A percentile compares a stretch with the other conserved stretches of the same genome.
These are phyloP conservation scores for Globisporangium alternatum DNA, from an alignment of 352 stramenopile genomes.

Conservation along the genomic window DNA sequence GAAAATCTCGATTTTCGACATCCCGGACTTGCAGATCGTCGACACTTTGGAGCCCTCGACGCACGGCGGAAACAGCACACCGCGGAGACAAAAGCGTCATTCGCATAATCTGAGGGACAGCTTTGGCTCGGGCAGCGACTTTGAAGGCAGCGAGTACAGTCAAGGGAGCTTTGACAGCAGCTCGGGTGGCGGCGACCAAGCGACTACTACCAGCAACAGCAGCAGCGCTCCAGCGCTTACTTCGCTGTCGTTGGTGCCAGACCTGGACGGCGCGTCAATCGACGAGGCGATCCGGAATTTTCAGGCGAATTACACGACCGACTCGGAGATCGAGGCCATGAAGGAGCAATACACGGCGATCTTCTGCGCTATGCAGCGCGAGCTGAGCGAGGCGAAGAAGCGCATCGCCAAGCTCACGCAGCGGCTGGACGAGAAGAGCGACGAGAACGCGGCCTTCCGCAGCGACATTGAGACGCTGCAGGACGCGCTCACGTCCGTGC, in stretches of 20 bases:
- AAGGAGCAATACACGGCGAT: conserved; percentile 59
- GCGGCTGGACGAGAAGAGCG: conserved; percentile 53
- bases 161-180: conserved; percentile 14
- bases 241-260: conserved; percentile 15
- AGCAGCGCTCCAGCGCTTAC: not conserved
- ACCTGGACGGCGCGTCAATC: conserved; percentile 24
- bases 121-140: conserved; percentile 19
- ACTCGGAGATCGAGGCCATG: conserved; percentile 31
- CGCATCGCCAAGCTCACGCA: conserved; percentile 44
- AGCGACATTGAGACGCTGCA: conserved; percentile 66
- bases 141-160: conserved; percentile 10
- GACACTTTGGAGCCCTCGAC: conserved; percentile 29
- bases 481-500: conserved; percentile 56
- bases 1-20: conserved; percentile 64
- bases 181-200: not conserved
- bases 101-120: conserved; percentile 15
- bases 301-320: conserved; percentile 17
- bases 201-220: not conserved
- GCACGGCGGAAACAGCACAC: conserved; percentile 10
- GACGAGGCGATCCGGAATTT: conserved; percentile 58
- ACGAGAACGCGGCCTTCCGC: conserved; percentile 56
- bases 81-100: conserved; percentile 10
- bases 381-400: conserved; percentile 56
- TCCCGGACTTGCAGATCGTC: conserved; percentile 65
- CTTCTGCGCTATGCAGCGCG: conserved; percentile 61